A percentile compares a stretch with the other conserved stretches of the same genome.
phyloP scores from a whole-genome alignment of 2,329 filamentous ascomycete species.

The Akanthomyces uredinophilus region DNA sequence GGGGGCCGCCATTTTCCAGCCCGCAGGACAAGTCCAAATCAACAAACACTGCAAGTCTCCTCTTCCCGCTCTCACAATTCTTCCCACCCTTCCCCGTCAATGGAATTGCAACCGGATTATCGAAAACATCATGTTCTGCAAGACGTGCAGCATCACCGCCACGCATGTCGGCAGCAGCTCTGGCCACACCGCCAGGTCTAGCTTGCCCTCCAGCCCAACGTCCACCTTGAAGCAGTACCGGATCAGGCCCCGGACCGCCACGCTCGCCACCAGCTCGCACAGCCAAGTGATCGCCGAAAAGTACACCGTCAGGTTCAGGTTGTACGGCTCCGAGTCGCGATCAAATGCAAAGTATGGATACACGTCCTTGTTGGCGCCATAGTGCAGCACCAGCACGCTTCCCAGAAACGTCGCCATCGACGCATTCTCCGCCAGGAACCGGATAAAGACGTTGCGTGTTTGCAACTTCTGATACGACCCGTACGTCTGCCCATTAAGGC shows the following conservation, averaged over 20 bases:
- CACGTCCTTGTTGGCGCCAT: conserved; percentile 60
- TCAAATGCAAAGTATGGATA: conserved; percentile 68
- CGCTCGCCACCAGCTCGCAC: conserved; percentile 58
- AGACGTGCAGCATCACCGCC: conserved; percentile 60
- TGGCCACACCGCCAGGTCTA: conserved; percentile 61
- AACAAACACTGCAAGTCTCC: not conserved
- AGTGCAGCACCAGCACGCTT: conserved; percentile 60
- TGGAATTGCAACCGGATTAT: conserved; percentile 61
- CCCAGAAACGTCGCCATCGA: conserved; percentile 65
- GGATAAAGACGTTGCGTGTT: conserved; percentile 62
- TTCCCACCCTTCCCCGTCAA: conserved; percentile 16
- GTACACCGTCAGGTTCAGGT: conserved; percentile 58
- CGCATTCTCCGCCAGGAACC: conserved; percentile 61
- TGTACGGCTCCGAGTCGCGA: conserved; percentile 43
- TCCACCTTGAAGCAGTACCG: conserved; percentile 55
- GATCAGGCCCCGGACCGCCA: conserved; percentile 55
- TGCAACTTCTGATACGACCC: conserved; percentile 61
- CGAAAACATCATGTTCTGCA: conserved; percentile 69
- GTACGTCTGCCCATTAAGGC: conserved; percentile 55
- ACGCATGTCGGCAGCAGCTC: conserved; percentile 62
- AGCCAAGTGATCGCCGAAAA: conserved; percentile 61
- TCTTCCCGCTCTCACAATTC: not conserved
- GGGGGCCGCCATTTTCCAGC: not conserved
- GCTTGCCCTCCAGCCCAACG: conserved; percentile 59
- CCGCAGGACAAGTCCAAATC: not conserved